Evolutionary conservation across 805 yeast genomes (phyloP).

Genomic region (Schwanniomyces sp.): DNA sequence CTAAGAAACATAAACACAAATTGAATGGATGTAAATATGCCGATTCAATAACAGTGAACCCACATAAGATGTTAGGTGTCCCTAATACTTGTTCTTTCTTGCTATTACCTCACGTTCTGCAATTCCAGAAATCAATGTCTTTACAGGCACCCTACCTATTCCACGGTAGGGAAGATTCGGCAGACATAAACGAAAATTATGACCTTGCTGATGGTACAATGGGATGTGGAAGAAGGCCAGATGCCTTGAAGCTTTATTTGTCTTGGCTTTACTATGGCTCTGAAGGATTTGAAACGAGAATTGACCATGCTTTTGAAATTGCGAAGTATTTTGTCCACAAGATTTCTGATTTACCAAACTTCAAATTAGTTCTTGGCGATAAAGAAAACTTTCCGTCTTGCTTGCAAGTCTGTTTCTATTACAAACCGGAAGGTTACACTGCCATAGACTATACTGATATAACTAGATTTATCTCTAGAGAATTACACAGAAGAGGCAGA

Average conservation of each 20-base stretch:
- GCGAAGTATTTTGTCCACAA: conserved; percentile 59
- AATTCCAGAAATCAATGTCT: conserved; percentile 72
- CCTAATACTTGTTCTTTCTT: conserved; percentile 77
- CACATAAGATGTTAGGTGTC: conserved; percentile 88
- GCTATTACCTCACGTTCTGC: conserved; percentile 63
- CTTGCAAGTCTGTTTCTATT: conserved; percentile 81
- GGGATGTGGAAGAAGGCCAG: conserved; percentile 90
- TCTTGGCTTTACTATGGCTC: conserved; percentile 82
- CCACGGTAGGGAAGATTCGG: conserved; percentile 53
- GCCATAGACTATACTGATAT: conserved; percentile 44
- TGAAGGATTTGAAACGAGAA: conserved; percentile 60
- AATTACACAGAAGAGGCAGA: conserved; percentile 60
- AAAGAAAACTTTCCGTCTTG: conserved; percentile 67
- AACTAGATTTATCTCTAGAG: conserved; percentile 63
- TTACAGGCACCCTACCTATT: conserved; percentile 78
- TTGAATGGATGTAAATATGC: conserved; percentile 65
- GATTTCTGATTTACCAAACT: conserved; percentile 40
- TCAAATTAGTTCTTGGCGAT: conserved; percentile 46
- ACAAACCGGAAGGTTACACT: conserved; percentile 43
- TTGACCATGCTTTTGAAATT: conserved; percentile 71
- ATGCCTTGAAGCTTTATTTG: conserved; percentile 72
- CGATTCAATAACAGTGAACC: conserved; percentile 76
- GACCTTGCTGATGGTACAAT: conserved; percentile 88
- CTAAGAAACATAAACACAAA: conserved; percentile 43
- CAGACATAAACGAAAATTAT: conserved; percentile 50